These are phyloP conservation scores for Drechslerella stenobrocha DNA, from an alignment of 2,329 filamentous ascomycete genomes.

Conservation along the genomic window DNA sequence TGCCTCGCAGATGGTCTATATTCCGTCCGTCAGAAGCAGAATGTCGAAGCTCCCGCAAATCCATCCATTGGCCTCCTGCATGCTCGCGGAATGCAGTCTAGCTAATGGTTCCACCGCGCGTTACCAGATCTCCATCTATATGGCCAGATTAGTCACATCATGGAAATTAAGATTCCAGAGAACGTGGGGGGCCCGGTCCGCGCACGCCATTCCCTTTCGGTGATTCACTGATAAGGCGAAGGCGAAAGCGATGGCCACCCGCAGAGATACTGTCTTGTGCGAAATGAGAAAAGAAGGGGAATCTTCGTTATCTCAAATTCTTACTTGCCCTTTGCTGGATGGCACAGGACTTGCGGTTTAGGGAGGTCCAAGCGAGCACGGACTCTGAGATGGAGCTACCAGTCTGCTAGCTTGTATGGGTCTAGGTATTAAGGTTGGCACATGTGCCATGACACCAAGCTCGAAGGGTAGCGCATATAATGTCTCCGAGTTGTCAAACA, in stretches of 20 bases:
- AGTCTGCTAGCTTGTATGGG: constrained; percentile 21
- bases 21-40: too few species aligned
- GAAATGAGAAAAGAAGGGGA: too few species aligned
- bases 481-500: constrained; percentile 36
- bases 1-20: too few species aligned
- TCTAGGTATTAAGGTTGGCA: not conserved
- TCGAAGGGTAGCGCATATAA: too few species aligned
- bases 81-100: not conserved
- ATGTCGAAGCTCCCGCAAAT: not conserved
- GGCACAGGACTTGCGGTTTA: not conserved
- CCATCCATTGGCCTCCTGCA: not conserved
- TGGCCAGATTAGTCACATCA: not conserved
- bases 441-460: constrained; percentile 32
- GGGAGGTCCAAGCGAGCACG: constrained; percentile 26
- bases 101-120: not conserved
- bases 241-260: not conserved
- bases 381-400: not conserved
- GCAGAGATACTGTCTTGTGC: too few species aligned
- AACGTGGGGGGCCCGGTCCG: not conserved
- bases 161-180: not conserved
- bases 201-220: not conserved
- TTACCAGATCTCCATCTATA: not conserved
- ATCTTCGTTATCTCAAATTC: not conserved
- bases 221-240: not conserved
- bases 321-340: not conserved